Conservation (phyloP, 148 eudicot species). For the Rheum nobile region DNA sequence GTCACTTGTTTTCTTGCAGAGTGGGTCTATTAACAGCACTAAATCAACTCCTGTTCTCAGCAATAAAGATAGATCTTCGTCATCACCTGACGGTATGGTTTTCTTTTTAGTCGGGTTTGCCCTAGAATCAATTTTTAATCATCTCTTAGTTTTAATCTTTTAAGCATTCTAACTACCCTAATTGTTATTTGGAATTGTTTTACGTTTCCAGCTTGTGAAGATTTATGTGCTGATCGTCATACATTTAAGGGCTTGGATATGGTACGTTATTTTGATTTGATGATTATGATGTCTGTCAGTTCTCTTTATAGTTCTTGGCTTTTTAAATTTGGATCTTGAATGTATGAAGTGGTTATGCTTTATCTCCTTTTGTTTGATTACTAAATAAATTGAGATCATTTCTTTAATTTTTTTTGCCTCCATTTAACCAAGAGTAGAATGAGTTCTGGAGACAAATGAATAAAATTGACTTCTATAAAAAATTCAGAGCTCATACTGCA, state of each 20-base stretch:
- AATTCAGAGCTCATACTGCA: background rate
- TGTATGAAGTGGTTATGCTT: background rate
- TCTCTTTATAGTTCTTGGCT: background rate
- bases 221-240: constrained; percentile 17
- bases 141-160: background rate
- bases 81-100: constrained; percentile 22
- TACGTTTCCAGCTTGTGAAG: constrained; percentile 20
- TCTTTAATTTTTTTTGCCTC: background rate
- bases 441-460: background rate
- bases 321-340: background rate
- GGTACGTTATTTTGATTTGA: constrained; percentile 22
- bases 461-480: background rate
- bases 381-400: background rate
- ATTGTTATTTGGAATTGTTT: constrained; percentile 4
- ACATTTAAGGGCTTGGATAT: constrained; percentile 23
- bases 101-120: background rate
- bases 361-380: background rate
- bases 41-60: constrained; percentile 31
- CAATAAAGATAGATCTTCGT: constrained; percentile 30
- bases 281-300: background rate
- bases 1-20: constrained; percentile 6
- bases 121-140: background rate
- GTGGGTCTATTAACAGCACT: constrained; percentile 21
- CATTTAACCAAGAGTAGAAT: background rate
- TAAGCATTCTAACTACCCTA: background rate